These are phyloP conservation scores for Rhexocercosporidium sp. DNA, from an alignment of 2,329 filamentous ascomycete genomes.

Conservation along the genomic window DNA sequence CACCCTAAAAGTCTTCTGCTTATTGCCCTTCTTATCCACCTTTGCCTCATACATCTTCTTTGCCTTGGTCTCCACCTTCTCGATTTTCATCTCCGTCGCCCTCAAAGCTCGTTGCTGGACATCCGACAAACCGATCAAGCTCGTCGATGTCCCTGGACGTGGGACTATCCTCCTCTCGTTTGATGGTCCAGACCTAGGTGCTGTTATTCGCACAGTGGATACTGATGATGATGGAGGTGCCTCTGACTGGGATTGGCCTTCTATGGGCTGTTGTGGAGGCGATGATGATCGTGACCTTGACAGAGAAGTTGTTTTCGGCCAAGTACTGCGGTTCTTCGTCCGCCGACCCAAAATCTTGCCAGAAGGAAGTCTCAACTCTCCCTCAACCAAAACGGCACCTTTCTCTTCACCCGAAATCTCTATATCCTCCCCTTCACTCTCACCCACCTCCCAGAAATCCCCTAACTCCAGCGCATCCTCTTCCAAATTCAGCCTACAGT, in stretches of 20 bases:
- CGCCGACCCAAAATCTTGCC: slow-evolving; percentile 45
- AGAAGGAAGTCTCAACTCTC: slow-evolving; percentile 44
- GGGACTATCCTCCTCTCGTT: slow-evolving; percentile 19
- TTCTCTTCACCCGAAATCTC: slow-evolving; percentile 32
- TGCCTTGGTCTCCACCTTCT: slow-evolving; percentile 31
- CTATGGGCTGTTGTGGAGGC: neutral
- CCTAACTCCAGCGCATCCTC: neutral
- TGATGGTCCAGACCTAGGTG: neutral
- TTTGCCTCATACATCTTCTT: slow-evolving; percentile 32
- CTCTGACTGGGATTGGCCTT: neutral
- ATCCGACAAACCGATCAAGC: slow-evolving; percentile 34
- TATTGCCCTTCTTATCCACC: slow-evolving; percentile 36
- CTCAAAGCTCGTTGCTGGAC: slow-evolving; percentile 33
- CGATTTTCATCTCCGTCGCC: slow-evolving; percentile 34
- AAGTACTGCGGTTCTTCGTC: slow-evolving; percentile 12
- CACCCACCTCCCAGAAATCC: slow-evolving; percentile 15
- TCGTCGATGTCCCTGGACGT: slow-evolving; percentile 22
- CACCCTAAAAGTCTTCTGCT: slow-evolving; percentile 38
- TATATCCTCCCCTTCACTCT: slow-evolving; percentile 21
- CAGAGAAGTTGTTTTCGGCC: neutral
- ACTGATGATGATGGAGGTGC: neutral
- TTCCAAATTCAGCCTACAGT: slow-evolving; percentile 49
- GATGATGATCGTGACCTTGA: slow-evolving; percentile 17
- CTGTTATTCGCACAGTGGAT: neutral
- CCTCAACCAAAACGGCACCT: neutral